phyloP scores from a whole-genome alignment of 768 basidiomycete genomes.

The Vararia minispora region DNA sequence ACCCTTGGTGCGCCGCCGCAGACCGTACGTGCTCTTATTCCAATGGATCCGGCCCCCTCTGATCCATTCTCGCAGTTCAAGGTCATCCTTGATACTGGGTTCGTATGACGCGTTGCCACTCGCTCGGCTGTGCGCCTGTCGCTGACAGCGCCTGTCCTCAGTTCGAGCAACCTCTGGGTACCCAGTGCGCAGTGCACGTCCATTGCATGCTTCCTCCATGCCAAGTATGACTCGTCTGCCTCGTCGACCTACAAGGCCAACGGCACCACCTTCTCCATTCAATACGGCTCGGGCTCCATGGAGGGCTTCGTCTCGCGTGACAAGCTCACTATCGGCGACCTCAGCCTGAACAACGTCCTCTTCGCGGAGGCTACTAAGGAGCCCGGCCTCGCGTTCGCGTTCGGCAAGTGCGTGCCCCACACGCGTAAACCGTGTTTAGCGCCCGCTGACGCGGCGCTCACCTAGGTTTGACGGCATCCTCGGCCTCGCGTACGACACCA shows the following conservation, averaged over 20 bases:
- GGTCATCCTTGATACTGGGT: slow-evolving; percentile 92
- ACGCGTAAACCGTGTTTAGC: background rate
- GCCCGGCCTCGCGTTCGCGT: slow-evolving; percentile 95
- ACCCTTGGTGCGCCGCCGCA: slow-evolving; percentile 77
- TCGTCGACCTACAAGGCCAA: slow-evolving; percentile 88
- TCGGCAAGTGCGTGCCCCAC: slow-evolving; percentile 64
- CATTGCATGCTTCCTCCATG: slow-evolving; percentile 89
- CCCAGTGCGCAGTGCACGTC: slow-evolving; percentile 73
- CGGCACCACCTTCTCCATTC: slow-evolving; percentile 81
- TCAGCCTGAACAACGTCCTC: slow-evolving; percentile 61
- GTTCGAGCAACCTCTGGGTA: slow-evolving; percentile 92
- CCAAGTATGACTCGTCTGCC: slow-evolving; percentile 73
- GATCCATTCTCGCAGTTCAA: slow-evolving; percentile 50
- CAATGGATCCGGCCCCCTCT: background rate
- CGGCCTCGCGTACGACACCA: slow-evolving; percentile 91
- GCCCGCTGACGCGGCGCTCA: background rate
- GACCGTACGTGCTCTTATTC: slow-evolving; percentile 31
- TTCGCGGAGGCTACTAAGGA: slow-evolving; percentile 96
- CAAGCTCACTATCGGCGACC: slow-evolving; percentile 67
- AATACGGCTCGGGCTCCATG: slow-evolving; percentile 94
- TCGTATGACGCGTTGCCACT: slow-evolving; percentile 6
- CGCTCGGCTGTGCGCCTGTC: background rate
- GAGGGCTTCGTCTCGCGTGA: slow-evolving; percentile 93
- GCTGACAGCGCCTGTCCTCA: slow-evolving; percentile 19
- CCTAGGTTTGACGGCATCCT: slow-evolving; percentile 88